phyloP scores from a whole-genome alignment of 108 stramenopile genomes.

The Nitzschia inconspicua region DNA sequence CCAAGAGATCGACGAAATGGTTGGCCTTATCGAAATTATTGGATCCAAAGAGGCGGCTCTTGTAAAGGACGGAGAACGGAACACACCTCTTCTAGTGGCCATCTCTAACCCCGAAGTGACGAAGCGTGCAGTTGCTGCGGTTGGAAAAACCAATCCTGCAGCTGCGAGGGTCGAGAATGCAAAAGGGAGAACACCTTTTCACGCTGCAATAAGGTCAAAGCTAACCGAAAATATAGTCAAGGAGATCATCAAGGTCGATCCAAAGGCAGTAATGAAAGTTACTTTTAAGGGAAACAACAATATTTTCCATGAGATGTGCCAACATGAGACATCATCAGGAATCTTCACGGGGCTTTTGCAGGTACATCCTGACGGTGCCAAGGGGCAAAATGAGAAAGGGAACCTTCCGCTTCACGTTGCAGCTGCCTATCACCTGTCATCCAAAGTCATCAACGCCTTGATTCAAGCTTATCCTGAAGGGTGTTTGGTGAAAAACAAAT shows the following conservation, averaged over 20 bases:
- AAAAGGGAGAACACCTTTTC: slow-evolving; percentile 52
- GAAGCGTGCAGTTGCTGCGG: slow-evolving; percentile 37
- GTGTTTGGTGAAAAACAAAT: slow-evolving; percentile 42
- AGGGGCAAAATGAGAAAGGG: slow-evolving; percentile 36
- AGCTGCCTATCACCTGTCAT: slow-evolving; percentile 45
- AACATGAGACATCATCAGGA: slow-evolving; percentile 25
- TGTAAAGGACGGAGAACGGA: slow-evolving; percentile 35
- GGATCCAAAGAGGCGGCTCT: slow-evolving; percentile 37
- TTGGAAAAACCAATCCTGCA: slow-evolving; percentile 49
- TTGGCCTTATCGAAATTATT: slow-evolving; percentile 28
- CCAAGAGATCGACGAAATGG: neutral
- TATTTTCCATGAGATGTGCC: slow-evolving; percentile 62
- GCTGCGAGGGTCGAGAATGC: slow-evolving; percentile 37
- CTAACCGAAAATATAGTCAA: slow-evolving; percentile 46
- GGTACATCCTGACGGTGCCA: slow-evolving; percentile 37
- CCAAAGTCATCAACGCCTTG: slow-evolving; percentile 38
- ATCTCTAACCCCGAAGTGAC: slow-evolving; percentile 50
- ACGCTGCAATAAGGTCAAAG: slow-evolving; percentile 48
- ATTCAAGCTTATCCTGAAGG: slow-evolving; percentile 47
- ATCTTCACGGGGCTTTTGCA: slow-evolving; percentile 35
- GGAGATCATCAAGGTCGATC: slow-evolving; percentile 46
- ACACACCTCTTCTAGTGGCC: slow-evolving; percentile 48
- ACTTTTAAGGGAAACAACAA: slow-evolving; percentile 50
- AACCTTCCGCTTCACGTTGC: slow-evolving; percentile 60
- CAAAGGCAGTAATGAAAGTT: slow-evolving; percentile 43